phyloP scores from a whole-genome alignment of 2,329 filamentous ascomycete species.

The Colletotrichum eremochloae region DNA sequence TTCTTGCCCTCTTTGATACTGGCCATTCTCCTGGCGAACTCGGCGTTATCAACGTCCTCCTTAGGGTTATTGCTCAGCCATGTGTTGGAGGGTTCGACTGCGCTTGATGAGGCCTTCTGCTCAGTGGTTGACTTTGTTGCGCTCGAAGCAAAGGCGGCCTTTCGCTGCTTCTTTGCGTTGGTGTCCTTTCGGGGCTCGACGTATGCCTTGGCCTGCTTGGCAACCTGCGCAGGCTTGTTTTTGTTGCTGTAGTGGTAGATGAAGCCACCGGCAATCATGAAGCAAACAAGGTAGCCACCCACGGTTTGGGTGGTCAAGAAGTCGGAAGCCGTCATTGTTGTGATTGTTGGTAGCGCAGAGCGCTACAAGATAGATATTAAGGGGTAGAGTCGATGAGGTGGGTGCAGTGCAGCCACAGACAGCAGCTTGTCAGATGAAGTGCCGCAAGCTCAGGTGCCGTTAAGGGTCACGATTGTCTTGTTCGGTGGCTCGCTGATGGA shows the following conservation, averaged over 20 bases:
- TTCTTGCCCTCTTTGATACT: conserved; percentile 79
- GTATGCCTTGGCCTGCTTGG: conserved; percentile 49
- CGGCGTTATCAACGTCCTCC: conserved; percentile 76
- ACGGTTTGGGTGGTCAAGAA: conserved; percentile 40
- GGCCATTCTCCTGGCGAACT: conserved; percentile 81
- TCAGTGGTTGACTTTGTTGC: conserved; percentile 51
- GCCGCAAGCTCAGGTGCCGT: conserved; percentile 23
- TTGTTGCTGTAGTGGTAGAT: conserved; percentile 45
- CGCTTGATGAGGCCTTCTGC: conserved; percentile 48
- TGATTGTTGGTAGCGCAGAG: conserved; percentile 21
- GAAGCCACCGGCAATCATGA: conserved; percentile 39
- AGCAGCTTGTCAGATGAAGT: conserved; percentile 25
- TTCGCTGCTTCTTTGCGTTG: conserved; percentile 61
- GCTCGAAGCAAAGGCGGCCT: conserved; percentile 56
- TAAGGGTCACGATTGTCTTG: conserved; percentile 4
- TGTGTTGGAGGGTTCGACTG: conserved; percentile 47
- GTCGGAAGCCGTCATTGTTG: conserved; percentile 44
- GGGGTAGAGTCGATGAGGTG: conserved; percentile 20
- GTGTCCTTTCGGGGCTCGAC: conserved; percentile 56
- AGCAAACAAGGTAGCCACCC: conserved; percentile 41
- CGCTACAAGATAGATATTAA: conserved; percentile 23
- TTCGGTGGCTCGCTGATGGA: conserved; percentile 17
- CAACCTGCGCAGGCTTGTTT: conserved; percentile 47
- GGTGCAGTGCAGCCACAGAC: conserved; percentile 7
- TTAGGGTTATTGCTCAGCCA: conserved; percentile 56